These are phyloP conservation scores for Cladobotryum protrusum DNA, from an alignment of 2,329 filamentous ascomycete genomes.

Conservation along the genomic window DNA sequence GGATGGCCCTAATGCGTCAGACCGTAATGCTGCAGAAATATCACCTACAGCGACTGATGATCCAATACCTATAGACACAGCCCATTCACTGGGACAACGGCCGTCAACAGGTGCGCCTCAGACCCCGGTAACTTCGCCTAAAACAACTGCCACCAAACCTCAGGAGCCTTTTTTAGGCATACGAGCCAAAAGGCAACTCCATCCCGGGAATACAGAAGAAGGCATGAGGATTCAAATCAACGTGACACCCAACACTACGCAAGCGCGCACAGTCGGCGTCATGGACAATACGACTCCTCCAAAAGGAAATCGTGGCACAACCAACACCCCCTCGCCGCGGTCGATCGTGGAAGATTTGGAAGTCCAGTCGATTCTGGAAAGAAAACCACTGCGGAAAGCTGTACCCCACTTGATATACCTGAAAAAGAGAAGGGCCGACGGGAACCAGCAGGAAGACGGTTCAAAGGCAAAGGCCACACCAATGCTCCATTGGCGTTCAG, in stretches of 20 bases:
- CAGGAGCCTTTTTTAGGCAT: constrained; percentile 32
- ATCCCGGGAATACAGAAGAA: constrained; percentile 12
- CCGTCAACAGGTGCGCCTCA: no score
- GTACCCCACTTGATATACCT: background rate
- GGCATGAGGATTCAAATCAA: background rate
- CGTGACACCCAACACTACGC: background rate
- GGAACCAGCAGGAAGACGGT: background rate
- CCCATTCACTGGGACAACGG: no score
- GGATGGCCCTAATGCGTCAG: background rate
- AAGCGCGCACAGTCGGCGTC: background rate
- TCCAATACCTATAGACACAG: no score
- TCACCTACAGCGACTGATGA: background rate
- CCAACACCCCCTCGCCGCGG: background rate
- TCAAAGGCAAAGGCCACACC: constrained; percentile 1
- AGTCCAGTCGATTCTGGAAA: background rate
- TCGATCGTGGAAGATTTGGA: no score
- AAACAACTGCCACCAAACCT: no score
- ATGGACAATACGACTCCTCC: background rate
- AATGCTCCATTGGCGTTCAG: background rate
- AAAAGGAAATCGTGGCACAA: no score
- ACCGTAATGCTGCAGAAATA: background rate
- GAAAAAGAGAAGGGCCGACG: background rate
- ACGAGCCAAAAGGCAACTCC: constrained; percentile 10
- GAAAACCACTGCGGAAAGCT: background rate
- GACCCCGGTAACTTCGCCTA: no score